A percentile compares a stretch with the other conserved stretches of the same genome.
These are phyloP conservation scores for Auxenochlorella pyrenoidosa DNA, from an alignment of 139 green algal species.

Conservation along the genomic window DNA sequence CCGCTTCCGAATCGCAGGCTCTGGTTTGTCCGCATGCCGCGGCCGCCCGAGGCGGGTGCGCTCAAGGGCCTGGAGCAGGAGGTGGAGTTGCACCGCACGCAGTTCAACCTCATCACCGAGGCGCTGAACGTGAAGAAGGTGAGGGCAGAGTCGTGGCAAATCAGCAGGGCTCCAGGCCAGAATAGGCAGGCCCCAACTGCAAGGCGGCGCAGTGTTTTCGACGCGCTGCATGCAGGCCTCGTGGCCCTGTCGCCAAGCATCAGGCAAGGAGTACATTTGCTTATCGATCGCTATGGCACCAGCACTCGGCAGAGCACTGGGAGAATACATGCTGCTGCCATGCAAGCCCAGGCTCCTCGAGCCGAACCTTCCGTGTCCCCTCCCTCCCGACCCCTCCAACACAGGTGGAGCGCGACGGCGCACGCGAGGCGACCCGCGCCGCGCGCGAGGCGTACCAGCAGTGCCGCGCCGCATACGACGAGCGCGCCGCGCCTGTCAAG, in stretches of 20 bases:
- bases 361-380: background rate
- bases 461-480: conserved; percentile 25
- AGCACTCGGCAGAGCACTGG: too few relatives aligned
- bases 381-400: background rate
- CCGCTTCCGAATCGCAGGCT: conserved; percentile 30
- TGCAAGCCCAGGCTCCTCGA: background rate
- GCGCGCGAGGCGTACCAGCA: conserved; percentile 33
- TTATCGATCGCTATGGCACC: too few relatives aligned
- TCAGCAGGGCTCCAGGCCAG: background rate
- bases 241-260: too few relatives aligned
- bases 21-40: conserved; percentile 61
- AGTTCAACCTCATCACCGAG: conserved; percentile 56
- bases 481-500: conserved; percentile 32
- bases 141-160: background rate
- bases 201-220: too few relatives aligned
- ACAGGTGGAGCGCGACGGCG: conserved; percentile 48
- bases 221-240: too few relatives aligned
- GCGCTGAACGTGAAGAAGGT: conserved; percentile 58
- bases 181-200: background rate
- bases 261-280: too few relatives aligned
- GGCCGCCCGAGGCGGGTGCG: conserved; percentile 42
- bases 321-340: background rate
- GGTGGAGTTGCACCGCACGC: conserved; percentile 47
- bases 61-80: conserved; percentile 47
- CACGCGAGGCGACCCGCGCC: conserved; percentile 25